phyloP scores from a whole-genome alignment of 2,329 filamentous ascomycete genomes.

The Neurospora sp. region DNA sequence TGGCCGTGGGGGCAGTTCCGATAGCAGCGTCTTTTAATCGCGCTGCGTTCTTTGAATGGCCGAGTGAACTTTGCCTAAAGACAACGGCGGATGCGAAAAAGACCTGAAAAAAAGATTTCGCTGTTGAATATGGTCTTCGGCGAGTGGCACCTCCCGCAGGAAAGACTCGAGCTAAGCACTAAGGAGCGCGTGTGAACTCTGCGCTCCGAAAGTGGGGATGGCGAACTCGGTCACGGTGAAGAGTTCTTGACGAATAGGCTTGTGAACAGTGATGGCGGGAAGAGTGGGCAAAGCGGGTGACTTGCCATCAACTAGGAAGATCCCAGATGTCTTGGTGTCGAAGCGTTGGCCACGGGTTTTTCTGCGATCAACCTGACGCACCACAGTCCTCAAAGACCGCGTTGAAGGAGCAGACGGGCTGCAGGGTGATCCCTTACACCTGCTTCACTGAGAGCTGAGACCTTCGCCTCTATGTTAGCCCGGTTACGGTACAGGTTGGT shows the following conservation, averaged over 20 bases:
- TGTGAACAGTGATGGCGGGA: constrained; percentile 15
- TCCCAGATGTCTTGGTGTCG: constrained; percentile 16
- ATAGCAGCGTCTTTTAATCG: not conserved
- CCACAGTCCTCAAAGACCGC: constrained; percentile 3
- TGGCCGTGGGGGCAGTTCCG: not conserved
- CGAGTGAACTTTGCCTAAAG: not conserved
- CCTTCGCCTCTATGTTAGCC: not conserved
- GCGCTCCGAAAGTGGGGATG: constrained; percentile 18
- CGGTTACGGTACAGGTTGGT: not conserved
- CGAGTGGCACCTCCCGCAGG: constrained; percentile 3
- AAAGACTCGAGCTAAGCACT: constrained; percentile 9
- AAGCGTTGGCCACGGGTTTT: constrained; percentile 11
- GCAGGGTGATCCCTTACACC: not conserved
- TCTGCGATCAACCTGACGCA: constrained; percentile 4
- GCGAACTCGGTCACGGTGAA: constrained; percentile 13
- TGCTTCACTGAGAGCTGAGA: not conserved
- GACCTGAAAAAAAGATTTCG: not conserved
- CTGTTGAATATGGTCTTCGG: constrained; percentile 2
- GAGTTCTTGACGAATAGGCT: constrained; percentile 14
- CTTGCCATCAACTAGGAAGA: constrained; percentile 18
- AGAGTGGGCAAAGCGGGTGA: constrained; percentile 14
- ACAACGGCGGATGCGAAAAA: not conserved
- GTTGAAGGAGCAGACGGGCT: not conserved
- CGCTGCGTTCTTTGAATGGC: not conserved
- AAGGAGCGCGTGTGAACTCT: constrained; percentile 8